phyloP scores from a whole-genome alignment of 345 rosid species.

The Eucalyptus marginata region DNA sequence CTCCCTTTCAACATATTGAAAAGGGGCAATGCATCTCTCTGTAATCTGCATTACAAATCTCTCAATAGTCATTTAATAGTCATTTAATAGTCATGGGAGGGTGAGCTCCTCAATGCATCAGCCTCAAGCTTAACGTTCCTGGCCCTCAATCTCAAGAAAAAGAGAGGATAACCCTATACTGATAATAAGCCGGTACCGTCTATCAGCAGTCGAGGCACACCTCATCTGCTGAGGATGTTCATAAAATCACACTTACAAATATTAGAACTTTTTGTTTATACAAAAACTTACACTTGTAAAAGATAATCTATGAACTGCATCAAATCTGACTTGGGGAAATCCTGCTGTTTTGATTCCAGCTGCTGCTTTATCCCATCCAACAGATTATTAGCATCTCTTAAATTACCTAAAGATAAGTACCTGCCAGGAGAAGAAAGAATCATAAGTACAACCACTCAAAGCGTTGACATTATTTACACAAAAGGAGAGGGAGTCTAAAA shows the following conservation, averaged over 20 bases:
- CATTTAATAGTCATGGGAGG: background rate
- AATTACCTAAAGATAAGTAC: slow-evolving; percentile 76
- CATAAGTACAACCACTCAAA: background rate
- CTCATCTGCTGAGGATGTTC: background rate
- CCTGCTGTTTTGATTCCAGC: slow-evolving; percentile 38
- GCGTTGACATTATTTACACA: background rate
- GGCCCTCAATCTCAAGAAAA: background rate
- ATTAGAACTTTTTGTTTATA: background rate
- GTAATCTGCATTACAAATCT: slow-evolving; percentile 36
- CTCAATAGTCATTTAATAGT: background rate
- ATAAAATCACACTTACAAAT: background rate
- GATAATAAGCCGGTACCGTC: background rate
- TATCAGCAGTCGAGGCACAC: background rate
- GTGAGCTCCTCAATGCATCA: background rate
- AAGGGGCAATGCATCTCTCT: slow-evolving; percentile 92
- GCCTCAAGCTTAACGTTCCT: background rate
- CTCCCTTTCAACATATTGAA: slow-evolving; percentile 74
- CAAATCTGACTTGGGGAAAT: slow-evolving; percentile 54
- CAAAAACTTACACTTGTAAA: slow-evolving; percentile 53
- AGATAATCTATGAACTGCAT: slow-evolving; percentile 48
- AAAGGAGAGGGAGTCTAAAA: background rate
- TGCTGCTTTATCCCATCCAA: slow-evolving; percentile 73
- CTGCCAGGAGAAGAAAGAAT: slow-evolving; percentile 16
- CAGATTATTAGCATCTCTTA: slow-evolving; percentile 68
- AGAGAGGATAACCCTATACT: background rate